Evolutionary conservation across 768 basidiomycete species (phyloP), one percentile per base, ranked within the genome.

Genomic region (Sarcodon sp.): DNA sequence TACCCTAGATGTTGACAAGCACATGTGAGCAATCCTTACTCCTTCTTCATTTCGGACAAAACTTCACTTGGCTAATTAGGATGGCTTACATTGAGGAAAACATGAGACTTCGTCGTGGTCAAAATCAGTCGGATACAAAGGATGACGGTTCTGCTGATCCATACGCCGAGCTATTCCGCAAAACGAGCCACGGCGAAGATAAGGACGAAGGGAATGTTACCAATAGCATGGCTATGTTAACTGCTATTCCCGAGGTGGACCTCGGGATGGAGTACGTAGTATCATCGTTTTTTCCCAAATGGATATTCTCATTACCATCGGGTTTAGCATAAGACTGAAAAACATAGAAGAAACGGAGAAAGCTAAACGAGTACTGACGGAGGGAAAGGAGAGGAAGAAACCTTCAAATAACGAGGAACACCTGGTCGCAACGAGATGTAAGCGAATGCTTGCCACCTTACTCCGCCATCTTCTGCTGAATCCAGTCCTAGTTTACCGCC

Each of bases 261-360:
- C 73, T 99, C 4, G 96, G 96, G 48, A 96, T 98, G 85, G 92
- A 99, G 93, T 97, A 56, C 56, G 89, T 80, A 6, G 16, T 15
- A 10, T 6, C 13, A 3, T 51, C 18, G 3, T 2, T 27, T 11
- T n/a, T 36, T 36, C 21, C 49, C 16, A 13, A 10, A 1, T 9
- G 34, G 12, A 33, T 38, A 43, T 47, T 37, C 16, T 45, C 49
- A 21, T 50, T 44, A 44, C 39, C n/a, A 21, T 18, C 6, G 3
- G 11, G 43, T 8, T n/a, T 50, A 98, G 93, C 53, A 72, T 83
- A 13, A 83, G 93, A 13, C 69, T 99, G 48, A 82, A 85, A 66
- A 99, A 97, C 59, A 99, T 99, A 47, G 92, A 96, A 60, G 90
- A 92, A 45, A 99, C 94, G 0, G 96, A 98, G 61, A 94, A 89